Evolutionary conservation across 768 basidiomycete genomes (phyloP).

Genomic region (Chalciporus pseudorubinellus): DNA sequence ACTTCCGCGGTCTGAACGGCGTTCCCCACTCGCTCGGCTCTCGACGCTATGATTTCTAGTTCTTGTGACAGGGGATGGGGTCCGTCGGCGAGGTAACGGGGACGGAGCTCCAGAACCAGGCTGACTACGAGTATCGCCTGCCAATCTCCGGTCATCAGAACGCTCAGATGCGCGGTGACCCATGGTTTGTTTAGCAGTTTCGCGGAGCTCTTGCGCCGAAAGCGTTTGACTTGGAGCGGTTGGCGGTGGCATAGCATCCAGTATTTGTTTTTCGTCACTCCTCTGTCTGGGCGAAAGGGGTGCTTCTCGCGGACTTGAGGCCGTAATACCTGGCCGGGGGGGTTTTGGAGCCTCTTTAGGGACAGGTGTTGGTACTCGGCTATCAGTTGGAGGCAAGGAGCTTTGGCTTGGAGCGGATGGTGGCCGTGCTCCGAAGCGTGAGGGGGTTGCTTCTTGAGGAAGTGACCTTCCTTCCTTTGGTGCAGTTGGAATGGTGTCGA

Average conservation of each 20-base stretch:
- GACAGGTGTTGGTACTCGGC: slow-evolving; percentile 13
- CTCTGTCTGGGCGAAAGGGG: slow-evolving; percentile 41
- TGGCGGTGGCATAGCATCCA: slow-evolving; percentile 72
- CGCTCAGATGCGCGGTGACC: slow-evolving; percentile 37
- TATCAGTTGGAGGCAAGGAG: slow-evolving; percentile 15
- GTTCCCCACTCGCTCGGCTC: slow-evolving; percentile 69
- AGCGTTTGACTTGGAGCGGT: slow-evolving; percentile 72
- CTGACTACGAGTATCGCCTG: slow-evolving; percentile 42
- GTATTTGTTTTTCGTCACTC: slow-evolving; percentile 40
- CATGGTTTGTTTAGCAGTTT: slow-evolving; percentile 72
- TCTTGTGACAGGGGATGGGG: slow-evolving; percentile 64
- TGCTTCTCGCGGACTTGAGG: slow-evolving; percentile 32
- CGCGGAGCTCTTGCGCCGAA: slow-evolving; percentile 76
- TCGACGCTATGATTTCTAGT: slow-evolving; percentile 70
- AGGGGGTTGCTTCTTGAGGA: slow-evolving; percentile 15
- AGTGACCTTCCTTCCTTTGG: slow-evolving; percentile 28
- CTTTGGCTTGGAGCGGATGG: slow-evolving; percentile 10
- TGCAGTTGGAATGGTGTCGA: slow-evolving; percentile 25
- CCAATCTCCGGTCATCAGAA: slow-evolving; percentile 39
- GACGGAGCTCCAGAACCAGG: slow-evolving; percentile 55
- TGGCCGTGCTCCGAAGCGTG: slow-evolving; percentile 26
- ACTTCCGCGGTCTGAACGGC: slow-evolving; percentile 51
- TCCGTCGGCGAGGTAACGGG: slow-evolving; percentile 53
- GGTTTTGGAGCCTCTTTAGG: slow-evolving; percentile 19
- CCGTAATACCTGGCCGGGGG: slow-evolving; percentile 14